Conservation (phyloP, 1,284 basidiomycete genomes). For the Vanrija sp. region DNA sequence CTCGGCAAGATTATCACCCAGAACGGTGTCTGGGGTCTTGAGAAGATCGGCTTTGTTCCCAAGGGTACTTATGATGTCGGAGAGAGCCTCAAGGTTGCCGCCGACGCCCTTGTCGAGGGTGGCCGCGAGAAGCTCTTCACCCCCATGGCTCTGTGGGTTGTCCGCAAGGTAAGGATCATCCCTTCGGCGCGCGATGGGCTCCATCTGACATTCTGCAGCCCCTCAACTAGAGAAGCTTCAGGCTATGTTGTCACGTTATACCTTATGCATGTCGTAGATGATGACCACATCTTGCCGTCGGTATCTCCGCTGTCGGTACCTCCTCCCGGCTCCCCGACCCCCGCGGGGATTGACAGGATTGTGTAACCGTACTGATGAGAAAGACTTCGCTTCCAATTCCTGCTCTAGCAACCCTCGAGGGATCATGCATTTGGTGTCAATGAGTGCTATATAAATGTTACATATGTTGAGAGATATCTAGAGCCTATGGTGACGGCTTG, state of each 20-base stretch:
- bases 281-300: neutral
- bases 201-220: conserved; percentile 1
- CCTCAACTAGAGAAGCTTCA: conserved; percentile 8
- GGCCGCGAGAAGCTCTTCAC: conserved; percentile 75
- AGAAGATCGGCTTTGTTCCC: conserved; percentile 75
- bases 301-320: too few relatives aligned
- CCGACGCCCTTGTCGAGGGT: conserved; percentile 72
- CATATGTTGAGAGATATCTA: neutral
- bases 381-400: too few relatives aligned
- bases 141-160: conserved; percentile 43
- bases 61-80: conserved; percentile 92
- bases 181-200: neutral
- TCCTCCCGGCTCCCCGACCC: too few relatives aligned
- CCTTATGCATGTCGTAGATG: neutral
- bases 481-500: too few relatives aligned
- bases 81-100: conserved; percentile 81
- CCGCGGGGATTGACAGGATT: too few relatives aligned
- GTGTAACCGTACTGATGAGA: too few relatives aligned
- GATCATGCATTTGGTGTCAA: too few relatives aligned
- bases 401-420: neutral
- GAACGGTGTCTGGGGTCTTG: conserved; percentile 70
- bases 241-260: conserved; percentile 1
- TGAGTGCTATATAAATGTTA: neutral
- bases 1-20: conserved; percentile 84
- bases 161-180: conserved; percentile 21